Evolutionary conservation across 2,329 filamentous ascomycete species (phyloP), one percentile per base, ranked within the genome.

Genomic region (Phaeomoniella chlamydospora): DNA sequence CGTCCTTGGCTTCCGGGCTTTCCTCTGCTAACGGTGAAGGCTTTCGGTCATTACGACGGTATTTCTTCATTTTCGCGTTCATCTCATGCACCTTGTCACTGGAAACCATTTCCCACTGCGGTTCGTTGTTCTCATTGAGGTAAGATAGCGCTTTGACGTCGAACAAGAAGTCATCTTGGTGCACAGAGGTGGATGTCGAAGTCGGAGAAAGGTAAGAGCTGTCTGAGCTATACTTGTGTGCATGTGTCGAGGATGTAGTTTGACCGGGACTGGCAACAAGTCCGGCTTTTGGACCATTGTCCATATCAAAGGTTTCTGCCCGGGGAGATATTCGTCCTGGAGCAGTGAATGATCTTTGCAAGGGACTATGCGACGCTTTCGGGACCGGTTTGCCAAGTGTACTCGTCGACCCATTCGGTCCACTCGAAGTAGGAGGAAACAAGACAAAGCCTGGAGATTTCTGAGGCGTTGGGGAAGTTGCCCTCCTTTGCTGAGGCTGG

Each of bases 361-460:
- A 53, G 13, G 53, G 51, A n/a, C 46, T 31, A 16, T 54, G 50
- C 6, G 22, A 26, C 4, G 51, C 45, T 2, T 48, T 47, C 22
- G 56, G 57, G n/a, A 41, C 45, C 10, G 31, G 31, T 13, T 6
- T 17, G 31, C n/a, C n/a, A n/a, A n/a, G n/a, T n/a, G n/a, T n/a
- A n/a, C n/a, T n/a, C n/a, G n/a, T n/a, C n/a, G n/a, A n/a, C n/a
- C n/a, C n/a, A n/a, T n/a, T n/a, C n/a, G n/a, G n/a, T 14, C 31
- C n/a, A 14, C 31, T 13, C n/a, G n/a, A 10, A 6, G 52, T 49
- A 10, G 50, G 33, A 2, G 59, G 59, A 31, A 62, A 62, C 4
- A 61, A 40, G 3, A 49, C 52, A 37, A 62, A 62, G 29, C 47
- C 52, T 4, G 57, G 51, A 17, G 56, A 52, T 34, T 47, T 53